Conservation (phyloP, 2,329 filamentous ascomycete species). For the Neofusicoccum umdonicola region DNA sequence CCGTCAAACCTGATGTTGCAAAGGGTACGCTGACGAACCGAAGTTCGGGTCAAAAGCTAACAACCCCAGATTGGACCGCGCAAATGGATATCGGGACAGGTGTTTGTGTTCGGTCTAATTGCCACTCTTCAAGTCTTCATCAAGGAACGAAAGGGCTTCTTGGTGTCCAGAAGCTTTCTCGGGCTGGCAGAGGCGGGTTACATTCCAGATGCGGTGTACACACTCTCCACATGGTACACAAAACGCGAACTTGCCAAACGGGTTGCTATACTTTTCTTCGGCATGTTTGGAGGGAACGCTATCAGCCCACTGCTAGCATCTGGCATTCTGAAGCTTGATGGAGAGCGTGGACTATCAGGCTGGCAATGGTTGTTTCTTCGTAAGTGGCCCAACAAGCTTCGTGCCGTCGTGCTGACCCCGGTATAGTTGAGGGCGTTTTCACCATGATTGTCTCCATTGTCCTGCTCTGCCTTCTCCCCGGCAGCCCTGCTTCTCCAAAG, state of each 20-base stretch:
- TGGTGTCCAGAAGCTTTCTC: constrained; percentile 45
- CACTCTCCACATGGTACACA: constrained; percentile 53
- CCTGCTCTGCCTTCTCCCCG: constrained; percentile 45
- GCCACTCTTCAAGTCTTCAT: constrained; percentile 43
- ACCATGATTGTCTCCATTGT: constrained; percentile 42
- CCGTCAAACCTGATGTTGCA: constrained; percentile 51
- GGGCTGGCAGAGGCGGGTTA: constrained; percentile 53
- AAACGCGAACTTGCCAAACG: constrained; percentile 47
- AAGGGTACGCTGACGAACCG: constrained; percentile 20
- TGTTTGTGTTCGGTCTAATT: constrained; percentile 49
- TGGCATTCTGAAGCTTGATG: constrained; percentile 48
- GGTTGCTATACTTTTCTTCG: constrained; percentile 53
- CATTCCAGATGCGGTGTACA: constrained; percentile 53
- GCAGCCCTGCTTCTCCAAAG: constrained; percentile 41
- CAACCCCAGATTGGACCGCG: constrained; percentile 26
- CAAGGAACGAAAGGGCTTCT: constrained; percentile 41
- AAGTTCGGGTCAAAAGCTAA: not conserved
- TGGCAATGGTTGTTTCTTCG: constrained; percentile 55
- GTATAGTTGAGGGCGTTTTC: constrained; percentile 45
- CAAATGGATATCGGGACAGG: constrained; percentile 51
- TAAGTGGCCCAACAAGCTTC: constrained; percentile 22
- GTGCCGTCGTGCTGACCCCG: no score
- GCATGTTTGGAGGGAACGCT: constrained; percentile 53
- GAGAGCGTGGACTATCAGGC: constrained; percentile 40
- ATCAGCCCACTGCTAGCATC: constrained; percentile 51